Evolutionary conservation across 1,284 basidiomycete species (phyloP).

Genomic region (Boletus putidus): DNA sequence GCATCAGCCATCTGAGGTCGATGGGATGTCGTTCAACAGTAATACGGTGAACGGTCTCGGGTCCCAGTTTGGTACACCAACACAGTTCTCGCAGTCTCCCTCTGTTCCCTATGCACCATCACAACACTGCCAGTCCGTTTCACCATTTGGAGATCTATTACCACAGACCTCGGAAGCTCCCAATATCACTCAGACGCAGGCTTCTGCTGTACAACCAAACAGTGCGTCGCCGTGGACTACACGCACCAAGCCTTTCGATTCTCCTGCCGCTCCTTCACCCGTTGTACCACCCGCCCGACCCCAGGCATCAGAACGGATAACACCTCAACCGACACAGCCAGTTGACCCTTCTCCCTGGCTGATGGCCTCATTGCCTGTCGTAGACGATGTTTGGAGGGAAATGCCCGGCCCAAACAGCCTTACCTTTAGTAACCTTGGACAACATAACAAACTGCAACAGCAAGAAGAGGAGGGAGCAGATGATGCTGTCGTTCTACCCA

Average conservation of each 20-base stretch:
- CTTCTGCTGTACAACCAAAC: constrained; percentile 30
- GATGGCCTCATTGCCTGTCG: constrained; percentile 44
- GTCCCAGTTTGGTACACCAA: constrained; percentile 24
- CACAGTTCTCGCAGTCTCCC: constrained; percentile 33
- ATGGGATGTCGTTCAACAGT: constrained; percentile 27
- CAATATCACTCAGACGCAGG: constrained; percentile 23
- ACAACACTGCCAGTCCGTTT: constrained; percentile 25
- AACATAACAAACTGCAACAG: constrained; percentile 51
- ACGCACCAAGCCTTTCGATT: constrained; percentile 23
- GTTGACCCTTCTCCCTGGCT: constrained; percentile 56
- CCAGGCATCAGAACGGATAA: constrained; percentile 38
- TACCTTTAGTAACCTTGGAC: constrained; percentile 57
- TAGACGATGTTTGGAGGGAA: constrained; percentile 51
- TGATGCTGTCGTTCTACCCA: constrained; percentile 13
- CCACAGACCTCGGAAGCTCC: constrained; percentile 26
- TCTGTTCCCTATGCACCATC: constrained; percentile 31
- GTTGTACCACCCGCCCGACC: constrained; percentile 26
- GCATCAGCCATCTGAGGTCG: constrained; percentile 28
- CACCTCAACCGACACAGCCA: constrained; percentile 21
- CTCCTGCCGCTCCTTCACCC: constrained; percentile 31
- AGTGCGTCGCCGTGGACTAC: constrained; percentile 30
- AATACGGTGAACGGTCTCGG: constrained; percentile 25
- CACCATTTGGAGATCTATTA: constrained; percentile 30
- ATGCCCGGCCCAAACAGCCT: constrained; percentile 48
- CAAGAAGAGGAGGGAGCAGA: constrained; percentile 25